Base-by-base conservation (phyloP, 2,329 filamentous ascomycete genomes). In the Teratosphaeria nubilosa region DNA sequence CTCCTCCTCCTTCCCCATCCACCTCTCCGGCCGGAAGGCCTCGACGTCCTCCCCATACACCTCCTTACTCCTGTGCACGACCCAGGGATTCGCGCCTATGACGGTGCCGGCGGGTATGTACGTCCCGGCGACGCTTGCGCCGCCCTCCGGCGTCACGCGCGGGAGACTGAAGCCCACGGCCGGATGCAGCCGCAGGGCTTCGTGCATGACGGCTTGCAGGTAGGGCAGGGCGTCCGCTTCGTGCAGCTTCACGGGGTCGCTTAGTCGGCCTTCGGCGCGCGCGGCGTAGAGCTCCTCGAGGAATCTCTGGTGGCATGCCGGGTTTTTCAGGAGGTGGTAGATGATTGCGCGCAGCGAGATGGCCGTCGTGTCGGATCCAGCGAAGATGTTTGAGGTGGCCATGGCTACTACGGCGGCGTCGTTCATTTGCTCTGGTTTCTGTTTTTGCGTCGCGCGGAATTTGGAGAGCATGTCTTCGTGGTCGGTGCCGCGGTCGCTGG, bases 321-420 rank as follows among this genome's bases (percentile, higher is more conserved):
- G 68, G 55, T 73, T 69, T 56, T 69, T 70, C n/a, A 70, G 60
- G 24, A 75, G 66, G 57, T 70, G 69, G 64, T 75, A 75, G 54
- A 76, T 66, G 13, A 74, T 69, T 2, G 70, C 67, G 16, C 70
- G 63, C 1, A 71, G 67, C 1, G 70, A 70, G n/a, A 74, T 72
- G 22, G 73, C 73, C 5, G 75, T 78, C 0, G 76, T 78, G 56
- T 78, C 76, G 10, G 69, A 71, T 11, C 75, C 75, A 5, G 75
- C 76, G 30, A 72, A 70, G 55, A 77, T 73, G 51, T 74, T 51
- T 59, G 53, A 68, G 2, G 71, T 69, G 0, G 70, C 70, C 68
- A 75, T 74, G 11, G 37, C 16, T 6, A 5, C 37, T 3, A 77
- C 61, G 56, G 66, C 71, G 11, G 67, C 68, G 53, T 71, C 67